Evolutionary conservation across 441 rosid genomes (phyloP).

Genomic region (Bocquillonia castaneifolia): DNA sequence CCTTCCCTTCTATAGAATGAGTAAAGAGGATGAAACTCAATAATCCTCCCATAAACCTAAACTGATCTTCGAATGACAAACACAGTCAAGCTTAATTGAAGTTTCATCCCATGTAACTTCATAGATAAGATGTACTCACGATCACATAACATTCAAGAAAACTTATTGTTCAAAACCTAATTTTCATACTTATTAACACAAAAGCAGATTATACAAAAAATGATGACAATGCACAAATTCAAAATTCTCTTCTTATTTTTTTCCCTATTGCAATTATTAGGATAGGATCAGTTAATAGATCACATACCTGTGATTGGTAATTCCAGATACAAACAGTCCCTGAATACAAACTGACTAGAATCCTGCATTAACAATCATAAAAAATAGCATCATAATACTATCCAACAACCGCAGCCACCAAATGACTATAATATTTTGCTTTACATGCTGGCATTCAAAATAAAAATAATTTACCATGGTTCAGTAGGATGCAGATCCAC

Average conservation of each 20-base stretch:
- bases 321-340: constrained; percentile 86
- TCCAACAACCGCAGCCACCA: too few relatives aligned
- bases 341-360: constrained; percentile 67
- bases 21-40: background rate
- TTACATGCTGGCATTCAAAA: too few relatives aligned
- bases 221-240: too few relatives aligned
- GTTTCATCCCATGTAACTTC: background rate
- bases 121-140: background rate
- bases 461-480: constrained; percentile 60
- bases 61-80: background rate
- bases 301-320: constrained; percentile 72
- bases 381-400: background rate
- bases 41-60: too few relatives aligned
- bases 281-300: too few relatives aligned
- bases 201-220: background rate
- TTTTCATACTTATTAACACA: background rate
- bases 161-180: background rate
- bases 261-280: too few relatives aligned
- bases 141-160: background rate
- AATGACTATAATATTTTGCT: too few relatives aligned
- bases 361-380: constrained; percentile 43
- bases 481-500: constrained; percentile 89
- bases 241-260: too few relatives aligned
- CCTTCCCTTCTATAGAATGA: background rate
- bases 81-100: background rate